Evolutionary conservation across 768 basidiomycete species (phyloP), one percentile per base, ranked within the genome.

Genomic region (Phylloporus sp.): DNA sequence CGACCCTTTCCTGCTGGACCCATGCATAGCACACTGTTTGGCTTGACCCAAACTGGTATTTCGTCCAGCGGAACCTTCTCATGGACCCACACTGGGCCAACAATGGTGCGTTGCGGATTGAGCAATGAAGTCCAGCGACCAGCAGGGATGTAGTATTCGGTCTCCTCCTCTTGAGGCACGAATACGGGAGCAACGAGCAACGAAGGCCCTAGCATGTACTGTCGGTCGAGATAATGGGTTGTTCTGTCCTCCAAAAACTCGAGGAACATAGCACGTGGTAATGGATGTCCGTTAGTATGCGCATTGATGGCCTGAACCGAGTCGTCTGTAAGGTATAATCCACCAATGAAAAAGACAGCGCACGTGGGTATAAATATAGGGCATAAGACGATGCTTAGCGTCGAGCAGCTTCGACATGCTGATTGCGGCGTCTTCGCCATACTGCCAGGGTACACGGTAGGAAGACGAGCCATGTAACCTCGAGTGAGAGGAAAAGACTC

Each of bases 371-470:
- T 81, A 81, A 13, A 89, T 62, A 61, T 87, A 86, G 0, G 85
- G 86, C 84, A 86, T 86, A 41, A 89, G 67, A 29, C 82, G 67
- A 64, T 86, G 77, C 60, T 85, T 87, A 9, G 74, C 71, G 44
- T 81, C 74, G 36, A 86, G 66, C 61, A 82, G 74, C 52, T 69
- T 75, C 11, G 80, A 71, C 80, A 83, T 81, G 57, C 72, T 76
- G 50, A 73, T 72, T 6, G 80, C 80, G 6, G 84, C 77, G n/a
- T 77, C 81, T 62, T 82, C 81, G 11, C 84, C 84, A 53, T 82
- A 85, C 46, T 80, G 72, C 85, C 84, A 89, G 2, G 85, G 86
- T 3, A 89, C 84, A 9, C 86, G 79, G 58, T 87, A 87, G 11
- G 84, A 85, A 18, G 74, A 71, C 6, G 81, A 84, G 3, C 85